Conservation (phyloP, 192 early-diverging fungal genomes). For the Coemansia sp. region DNA sequence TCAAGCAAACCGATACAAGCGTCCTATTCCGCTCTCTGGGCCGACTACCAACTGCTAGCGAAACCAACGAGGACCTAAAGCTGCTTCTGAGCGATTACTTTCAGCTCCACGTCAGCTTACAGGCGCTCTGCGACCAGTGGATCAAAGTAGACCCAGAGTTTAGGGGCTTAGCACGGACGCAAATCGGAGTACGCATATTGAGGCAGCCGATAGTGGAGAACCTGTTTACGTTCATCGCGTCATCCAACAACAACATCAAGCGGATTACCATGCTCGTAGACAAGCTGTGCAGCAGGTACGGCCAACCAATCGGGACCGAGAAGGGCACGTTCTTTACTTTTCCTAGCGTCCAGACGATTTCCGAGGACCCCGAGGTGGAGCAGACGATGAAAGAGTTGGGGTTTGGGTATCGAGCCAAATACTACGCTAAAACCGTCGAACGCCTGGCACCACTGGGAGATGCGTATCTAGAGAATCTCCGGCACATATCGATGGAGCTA, state of each 20-base stretch:
- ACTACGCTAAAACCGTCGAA: constrained; percentile 73
- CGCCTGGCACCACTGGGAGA: constrained; percentile 53
- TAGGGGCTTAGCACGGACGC: constrained; percentile 31
- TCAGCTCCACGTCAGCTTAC: constrained; percentile 69
- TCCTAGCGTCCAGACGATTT: constrained; percentile 60
- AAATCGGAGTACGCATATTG: constrained; percentile 69
- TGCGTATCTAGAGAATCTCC: constrained; percentile 64
- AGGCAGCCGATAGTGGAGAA: constrained; percentile 87
- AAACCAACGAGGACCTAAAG: constrained; percentile 14
- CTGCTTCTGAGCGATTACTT: constrained; percentile 72
- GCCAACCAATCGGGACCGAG: constrained; percentile 20
- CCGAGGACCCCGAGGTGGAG: constrained; percentile 58
- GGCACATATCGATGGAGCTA: constrained; percentile 58
- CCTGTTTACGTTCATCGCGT: constrained; percentile 89
- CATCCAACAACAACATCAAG: constrained; percentile 90
- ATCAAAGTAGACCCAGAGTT: constrained; percentile 68
- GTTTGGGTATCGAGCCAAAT: constrained; percentile 95
- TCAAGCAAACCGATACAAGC: constrained; percentile 58
- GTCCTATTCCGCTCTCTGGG: constrained; percentile 30
- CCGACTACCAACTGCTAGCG: background rate
- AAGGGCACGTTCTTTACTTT: constrained; percentile 63
- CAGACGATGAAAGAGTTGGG: constrained; percentile 67
- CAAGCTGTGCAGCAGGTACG: constrained; percentile 41
- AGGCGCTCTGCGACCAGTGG: constrained; percentile 59
- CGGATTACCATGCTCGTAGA: constrained; percentile 69